phyloP scores from a whole-genome alignment of 495 filamentous ascomycete genomes.

The Podospora didyma region DNA sequence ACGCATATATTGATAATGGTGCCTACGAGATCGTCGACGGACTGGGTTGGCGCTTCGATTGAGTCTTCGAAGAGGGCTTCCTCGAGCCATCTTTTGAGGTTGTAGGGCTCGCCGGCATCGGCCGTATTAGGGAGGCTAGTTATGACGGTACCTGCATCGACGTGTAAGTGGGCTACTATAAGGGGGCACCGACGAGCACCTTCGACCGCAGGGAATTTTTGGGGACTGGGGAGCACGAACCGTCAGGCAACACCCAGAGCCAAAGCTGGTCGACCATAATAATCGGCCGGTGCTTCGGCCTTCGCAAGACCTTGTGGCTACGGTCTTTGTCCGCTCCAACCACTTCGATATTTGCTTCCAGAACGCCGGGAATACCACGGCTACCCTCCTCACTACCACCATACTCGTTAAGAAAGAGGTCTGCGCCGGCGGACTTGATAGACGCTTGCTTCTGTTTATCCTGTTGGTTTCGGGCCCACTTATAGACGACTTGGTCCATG shows the following conservation, averaged over 20 bases:
- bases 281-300: constrained; percentile 7
- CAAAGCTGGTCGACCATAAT: constrained; percentile 23
- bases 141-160: neutral
- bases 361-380: neutral
- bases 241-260: constrained; percentile 17
- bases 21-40: constrained; percentile 11
- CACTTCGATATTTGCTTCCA: neutral
- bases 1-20: constrained; percentile 15
- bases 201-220: too few species aligned
- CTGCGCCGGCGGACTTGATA: neutral
- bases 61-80: constrained; percentile 14
- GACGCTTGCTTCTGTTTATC: constrained; percentile 1
- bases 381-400: too few species aligned
- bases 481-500: constrained; percentile 9
- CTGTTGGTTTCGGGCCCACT: constrained; percentile 11
- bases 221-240: constrained; percentile 8
- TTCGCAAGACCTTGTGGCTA: too few species aligned
- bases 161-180: neutral
- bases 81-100: constrained; percentile 8
- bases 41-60: constrained; percentile 10
- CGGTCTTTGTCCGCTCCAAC: too few species aligned
- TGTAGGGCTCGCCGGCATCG: constrained; percentile 12
- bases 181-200: neutral
- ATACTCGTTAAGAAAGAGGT: too few species aligned
- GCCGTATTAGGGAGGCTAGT: neutral